Conservation (phyloP, 129 eudicot species). For the Arctium minus region DNA sequence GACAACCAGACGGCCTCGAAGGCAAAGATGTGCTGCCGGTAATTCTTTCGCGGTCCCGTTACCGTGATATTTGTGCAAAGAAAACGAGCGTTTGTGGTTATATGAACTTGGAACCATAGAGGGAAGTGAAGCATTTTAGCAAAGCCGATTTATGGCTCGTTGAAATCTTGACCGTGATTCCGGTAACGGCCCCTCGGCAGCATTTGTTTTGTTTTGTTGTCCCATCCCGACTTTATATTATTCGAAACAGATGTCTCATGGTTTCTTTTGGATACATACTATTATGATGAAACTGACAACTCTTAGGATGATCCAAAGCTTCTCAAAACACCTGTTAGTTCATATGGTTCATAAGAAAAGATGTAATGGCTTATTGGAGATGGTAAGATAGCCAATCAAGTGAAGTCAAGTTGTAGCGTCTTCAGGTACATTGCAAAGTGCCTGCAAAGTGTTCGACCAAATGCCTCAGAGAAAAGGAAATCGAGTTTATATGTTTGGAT, state of each 20-base stretch:
- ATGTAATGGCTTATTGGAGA: background rate
- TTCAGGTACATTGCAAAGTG: slow-evolving; percentile 28
- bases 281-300: slow-evolving; percentile 25
- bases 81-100: background rate
- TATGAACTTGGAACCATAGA: slow-evolving; percentile 36
- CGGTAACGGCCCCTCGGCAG: background rate
- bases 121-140: slow-evolving; percentile 1
- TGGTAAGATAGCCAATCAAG: slow-evolving; percentile 25
- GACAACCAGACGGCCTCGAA: slow-evolving; percentile 81
- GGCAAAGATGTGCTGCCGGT: slow-evolving; percentile 80
- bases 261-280: slow-evolving; percentile 39
- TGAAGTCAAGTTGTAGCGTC: slow-evolving; percentile 41
- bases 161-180: background rate
- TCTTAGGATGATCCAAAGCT: slow-evolving; percentile 1
- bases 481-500: background rate
- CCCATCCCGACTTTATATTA: slow-evolving; percentile 14
- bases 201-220: background rate
- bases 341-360: background rate
- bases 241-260: slow-evolving; percentile 37
- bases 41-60: slow-evolving; percentile 46
- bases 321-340: background rate
- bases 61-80: slow-evolving; percentile 32
- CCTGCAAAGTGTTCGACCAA: slow-evolving; percentile 51
- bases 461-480: slow-evolving; percentile 19
- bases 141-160: background rate